phyloP scores from a whole-genome alignment of 2,329 filamentous ascomycete genomes.

The Exophiala xenobiotica region DNA sequence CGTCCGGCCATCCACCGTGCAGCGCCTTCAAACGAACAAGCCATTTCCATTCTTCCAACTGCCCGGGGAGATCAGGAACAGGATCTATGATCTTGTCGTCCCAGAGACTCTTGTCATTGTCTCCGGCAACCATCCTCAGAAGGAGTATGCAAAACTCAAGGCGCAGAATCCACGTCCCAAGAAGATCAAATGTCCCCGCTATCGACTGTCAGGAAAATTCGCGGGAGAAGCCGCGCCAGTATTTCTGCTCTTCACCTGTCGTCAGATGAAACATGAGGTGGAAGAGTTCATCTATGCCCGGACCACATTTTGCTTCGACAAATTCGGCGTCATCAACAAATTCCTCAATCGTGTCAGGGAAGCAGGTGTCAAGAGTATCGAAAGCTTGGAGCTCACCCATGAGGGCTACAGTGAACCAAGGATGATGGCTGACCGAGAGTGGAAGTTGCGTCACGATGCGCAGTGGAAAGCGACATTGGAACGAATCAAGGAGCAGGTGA shows the following conservation, averaged over 20 bases:
- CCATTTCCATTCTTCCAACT: conserved; percentile 65
- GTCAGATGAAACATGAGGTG: conserved; percentile 28
- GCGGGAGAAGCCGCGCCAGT: conserved; percentile 3
- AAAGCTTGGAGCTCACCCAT: conserved; percentile 25
- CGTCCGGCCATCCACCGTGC: neutral
- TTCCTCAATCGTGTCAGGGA: conserved; percentile 39
- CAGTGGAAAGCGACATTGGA: conserved; percentile 23
- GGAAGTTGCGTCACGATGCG: conserved; percentile 27
- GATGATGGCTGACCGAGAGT: conserved; percentile 21
- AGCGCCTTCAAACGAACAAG: conserved; percentile 1
- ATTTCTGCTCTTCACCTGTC: conserved; percentile 27
- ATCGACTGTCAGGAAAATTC: conserved; percentile 17
- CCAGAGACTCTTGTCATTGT: conserved; percentile 31
- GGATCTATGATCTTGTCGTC: conserved; percentile 67
- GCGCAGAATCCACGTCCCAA: conserved; percentile 4
- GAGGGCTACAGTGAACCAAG: conserved; percentile 28
- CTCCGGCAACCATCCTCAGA: conserved; percentile 25
- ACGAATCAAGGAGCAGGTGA: conserved; percentile 20
- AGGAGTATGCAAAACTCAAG: conserved; percentile 20
- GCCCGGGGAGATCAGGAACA: conserved; percentile 67
- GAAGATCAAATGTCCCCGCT: conserved; percentile 21
- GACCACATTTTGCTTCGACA: conserved; percentile 30
- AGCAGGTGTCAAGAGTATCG: conserved; percentile 45
- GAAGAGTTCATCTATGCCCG: conserved; percentile 26
- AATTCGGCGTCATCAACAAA: conserved; percentile 39